phyloP scores from a whole-genome alignment of 2,329 filamentous ascomycete species.

The Phialophora expanda region DNA sequence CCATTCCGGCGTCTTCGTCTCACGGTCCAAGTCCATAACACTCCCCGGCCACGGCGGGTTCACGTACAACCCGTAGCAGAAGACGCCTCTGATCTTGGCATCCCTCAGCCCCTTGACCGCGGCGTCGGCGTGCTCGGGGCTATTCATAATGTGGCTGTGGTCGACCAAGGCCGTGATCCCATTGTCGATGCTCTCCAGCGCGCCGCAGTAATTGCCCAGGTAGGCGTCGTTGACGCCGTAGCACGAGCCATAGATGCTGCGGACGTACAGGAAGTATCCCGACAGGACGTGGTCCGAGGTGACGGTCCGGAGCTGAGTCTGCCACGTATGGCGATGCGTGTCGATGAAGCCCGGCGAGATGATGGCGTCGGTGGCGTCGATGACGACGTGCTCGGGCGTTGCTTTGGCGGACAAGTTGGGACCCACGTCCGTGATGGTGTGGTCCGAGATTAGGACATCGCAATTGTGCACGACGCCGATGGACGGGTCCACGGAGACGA shows the following conservation, averaged over 20 bases:
- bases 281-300: conserved; percentile 50
- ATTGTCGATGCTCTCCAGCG: conserved; percentile 24
- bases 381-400: conserved; percentile 37
- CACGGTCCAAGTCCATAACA: conserved; percentile 20
- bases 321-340: conserved; percentile 50
- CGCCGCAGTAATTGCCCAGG: conserved; percentile 24
- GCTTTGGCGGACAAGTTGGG: conserved; percentile 18
- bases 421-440: conserved; percentile 24
- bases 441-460: conserved; percentile 26
- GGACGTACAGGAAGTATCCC: conserved; percentile 45
- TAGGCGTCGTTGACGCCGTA: conserved; percentile 21
- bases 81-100: conserved; percentile 21
- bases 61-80: conserved; percentile 22
- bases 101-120: conserved; percentile 20
- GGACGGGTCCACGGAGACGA: conserved; percentile 25
- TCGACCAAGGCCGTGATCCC: conserved; percentile 24
- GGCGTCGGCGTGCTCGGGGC: conserved; percentile 32
- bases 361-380: conserved; percentile 49
- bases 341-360: conserved; percentile 43
- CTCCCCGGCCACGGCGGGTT: conserved; percentile 24
- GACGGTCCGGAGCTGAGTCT: conserved; percentile 49
- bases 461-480: conserved; percentile 23
- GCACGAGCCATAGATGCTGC: conserved; percentile 22
- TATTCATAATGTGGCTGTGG: conserved; percentile 31
- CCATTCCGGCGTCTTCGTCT: conserved; percentile 24